Evolutionary conservation across 345 rosid species (phyloP), one percentile per base, ranked within the genome.

Genomic region (Camelina laxa): DNA sequence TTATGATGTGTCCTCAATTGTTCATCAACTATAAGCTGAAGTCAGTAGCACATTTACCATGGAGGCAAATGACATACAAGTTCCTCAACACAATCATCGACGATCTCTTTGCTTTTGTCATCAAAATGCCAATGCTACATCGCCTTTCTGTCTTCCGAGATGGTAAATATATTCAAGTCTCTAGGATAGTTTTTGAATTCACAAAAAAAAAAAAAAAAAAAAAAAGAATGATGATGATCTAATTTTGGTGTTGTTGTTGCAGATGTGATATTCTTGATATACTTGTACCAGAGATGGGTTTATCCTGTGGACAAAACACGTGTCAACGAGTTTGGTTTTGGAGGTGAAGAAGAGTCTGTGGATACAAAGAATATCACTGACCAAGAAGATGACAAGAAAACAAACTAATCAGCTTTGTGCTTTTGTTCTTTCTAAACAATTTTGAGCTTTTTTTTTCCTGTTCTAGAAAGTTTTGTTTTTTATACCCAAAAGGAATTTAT

Each of bases 11-110:
- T 82, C 99, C 99, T 54, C 99, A 95, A 64, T 75, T 95, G 75
- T 95, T 95, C 84, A 92, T 95, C 75, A 95, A 95, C 80, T 92
- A 92, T 74, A 95, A 95, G 89, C 88, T 95, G 47, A 79, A 95
- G 75, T 92, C 99, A 69, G 97, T 95, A 69, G 98, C 98, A 60
- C 98, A 95, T 82, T 49, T 95, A 39, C 99, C 99, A 65, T 95
- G 98, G 99, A 89, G 99, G 78, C 99, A 95, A 81, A 95, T 95
- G 99, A 95, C 98, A 12, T 95, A 90, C 83, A 95, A 92, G 84
- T 95, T 95, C 82, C 91, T 95, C 38, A 92, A 95, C 84, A 90
- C 98, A 66, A 95, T 95, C 74, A 92, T 92, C 21, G 99, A 95
- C 45, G 99, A 95, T 84, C 98, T 92, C 65, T 95, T 90, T 81